phyloP scores from a whole-genome alignment of 441 rosid species.

The Pelargonium australe region DNA sequence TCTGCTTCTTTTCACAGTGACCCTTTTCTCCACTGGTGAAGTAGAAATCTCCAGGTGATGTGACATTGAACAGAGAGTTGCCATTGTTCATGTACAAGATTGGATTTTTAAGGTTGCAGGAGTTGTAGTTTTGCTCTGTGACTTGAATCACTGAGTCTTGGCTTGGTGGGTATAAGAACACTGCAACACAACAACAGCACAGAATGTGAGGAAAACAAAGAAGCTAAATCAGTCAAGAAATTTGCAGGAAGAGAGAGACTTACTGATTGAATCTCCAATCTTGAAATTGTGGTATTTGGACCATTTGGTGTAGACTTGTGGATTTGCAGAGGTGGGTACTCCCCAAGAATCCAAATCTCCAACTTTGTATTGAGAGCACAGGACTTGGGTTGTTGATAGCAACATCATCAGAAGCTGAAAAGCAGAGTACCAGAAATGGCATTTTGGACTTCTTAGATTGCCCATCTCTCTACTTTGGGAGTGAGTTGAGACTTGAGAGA shows the following conservation, averaged over 20 bases:
- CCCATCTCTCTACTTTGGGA: constrained; percentile 24
- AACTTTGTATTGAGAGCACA: constrained; percentile 60
- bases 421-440: constrained; percentile 17
- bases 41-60: constrained; percentile 50
- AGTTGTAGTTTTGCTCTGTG: constrained; percentile 41
- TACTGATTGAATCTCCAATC: constrained; percentile 83
- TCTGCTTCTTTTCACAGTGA: constrained; percentile 66
- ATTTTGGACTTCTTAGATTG: constrained; percentile 27
- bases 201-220: neutral
- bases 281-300: constrained; percentile 50
- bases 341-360: constrained; percentile 91
- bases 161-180: constrained; percentile 96
- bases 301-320: constrained; percentile 62
- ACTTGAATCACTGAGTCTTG: constrained; percentile 91
- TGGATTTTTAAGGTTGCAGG: constrained; percentile 79
- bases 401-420: constrained; percentile 32
- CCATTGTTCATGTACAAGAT: constrained; percentile 82
- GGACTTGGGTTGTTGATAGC: constrained; percentile 40
- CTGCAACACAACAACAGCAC: constrained; percentile 29
- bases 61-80: constrained; percentile 82
- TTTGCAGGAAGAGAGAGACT: constrained; percentile 22
- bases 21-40: constrained; percentile 80
- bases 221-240: neutral
- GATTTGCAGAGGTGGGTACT: constrained; percentile 56
- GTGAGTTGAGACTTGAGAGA: too few relatives aligned